phyloP scores from a whole-genome alignment of 75 land plant genomes.

The Cunninghamia lanceolata region DNA sequence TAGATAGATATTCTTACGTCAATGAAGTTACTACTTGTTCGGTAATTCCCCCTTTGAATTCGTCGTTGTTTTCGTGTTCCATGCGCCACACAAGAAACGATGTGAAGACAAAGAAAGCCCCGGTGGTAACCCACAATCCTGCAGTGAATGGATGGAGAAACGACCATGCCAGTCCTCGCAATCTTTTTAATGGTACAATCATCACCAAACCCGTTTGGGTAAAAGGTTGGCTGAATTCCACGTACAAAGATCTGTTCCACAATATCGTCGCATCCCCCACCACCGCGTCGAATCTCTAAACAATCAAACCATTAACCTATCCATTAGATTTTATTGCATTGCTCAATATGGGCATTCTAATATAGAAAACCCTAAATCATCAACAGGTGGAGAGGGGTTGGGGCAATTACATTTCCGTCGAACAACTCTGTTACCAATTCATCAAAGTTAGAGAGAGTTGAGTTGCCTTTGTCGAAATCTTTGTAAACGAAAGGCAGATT shows the following conservation, averaged over 20 bases:
- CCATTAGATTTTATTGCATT: too few species aligned
- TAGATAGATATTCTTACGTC: too few species aligned
- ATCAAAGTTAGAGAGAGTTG: not conserved
- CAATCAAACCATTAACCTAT: not conserved
- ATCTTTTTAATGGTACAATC: conserved; percentile 11
- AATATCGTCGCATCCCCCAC: conserved; percentile 18
- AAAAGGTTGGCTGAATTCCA: conserved; percentile 24
- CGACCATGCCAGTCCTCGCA: not conserved
- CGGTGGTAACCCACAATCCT: conserved; percentile 6
- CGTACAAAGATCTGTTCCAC: not conserved
- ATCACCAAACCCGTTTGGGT: conserved; percentile 14
- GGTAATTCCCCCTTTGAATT: not conserved
- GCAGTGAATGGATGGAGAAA: conserved; percentile 15
- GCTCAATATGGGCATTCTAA: not conserved
- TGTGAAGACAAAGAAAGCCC: conserved; percentile 10
- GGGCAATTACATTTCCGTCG: not conserved
- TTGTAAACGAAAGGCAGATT: not conserved
- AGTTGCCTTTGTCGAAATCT: not conserved
- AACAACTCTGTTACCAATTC: not conserved
- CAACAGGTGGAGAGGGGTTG: not conserved
- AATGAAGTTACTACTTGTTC: not conserved
- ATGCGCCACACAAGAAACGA: conserved; percentile 14
- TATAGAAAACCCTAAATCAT: not conserved
- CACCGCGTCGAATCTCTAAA: conserved; percentile 17
- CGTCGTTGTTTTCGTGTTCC: conserved; percentile 2